These are phyloP conservation scores for Cicer bijugum DNA, from an alignment of 306 rosid species.

Conservation along the genomic window DNA sequence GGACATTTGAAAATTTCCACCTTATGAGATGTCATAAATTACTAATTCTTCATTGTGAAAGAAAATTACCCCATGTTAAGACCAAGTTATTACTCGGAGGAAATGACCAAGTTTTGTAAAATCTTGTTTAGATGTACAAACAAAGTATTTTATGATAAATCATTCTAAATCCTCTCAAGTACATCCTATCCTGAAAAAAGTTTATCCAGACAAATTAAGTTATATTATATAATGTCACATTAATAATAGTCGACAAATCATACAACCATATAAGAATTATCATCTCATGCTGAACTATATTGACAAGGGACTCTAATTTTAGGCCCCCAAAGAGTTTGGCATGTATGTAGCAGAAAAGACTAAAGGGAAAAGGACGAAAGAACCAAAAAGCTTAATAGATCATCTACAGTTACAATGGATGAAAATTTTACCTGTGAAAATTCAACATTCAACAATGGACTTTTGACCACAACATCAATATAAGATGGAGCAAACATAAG, in stretches of 20 bases:
- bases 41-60: conserved; percentile 15
- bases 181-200: background rate
- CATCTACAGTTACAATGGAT: conserved; percentile 24
- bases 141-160: conserved; percentile 1
- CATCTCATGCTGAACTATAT: conserved; percentile 30
- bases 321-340: conserved; percentile 31
- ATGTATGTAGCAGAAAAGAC: conserved; percentile 33
- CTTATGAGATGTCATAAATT: conserved; percentile 20
- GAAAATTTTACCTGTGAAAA: conserved; percentile 79
- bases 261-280: conserved; percentile 12
- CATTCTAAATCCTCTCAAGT: conserved; percentile 32
- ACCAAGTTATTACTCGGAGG: background rate
- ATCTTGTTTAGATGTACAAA: background rate
- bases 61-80: conserved; percentile 15
- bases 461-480: conserved; percentile 73
- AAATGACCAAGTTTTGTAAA: conserved; percentile 10
- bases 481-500: conserved; percentile 82
- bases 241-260: conserved; percentile 19
- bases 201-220: background rate
- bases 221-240: conserved; percentile 24
- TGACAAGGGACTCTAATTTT: conserved; percentile 34
- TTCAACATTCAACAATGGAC: conserved; percentile 75
- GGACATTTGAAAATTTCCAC: conserved; percentile 5
- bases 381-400: conserved; percentile 11
- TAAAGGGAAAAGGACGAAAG: background rate